Percentiles rank a stretch among this genome's conserved stretches.
Evolutionary conservation across 108 stramenopile genomes (phyloP).

Genomic region (Stephanodiscus minutulus): DNA sequence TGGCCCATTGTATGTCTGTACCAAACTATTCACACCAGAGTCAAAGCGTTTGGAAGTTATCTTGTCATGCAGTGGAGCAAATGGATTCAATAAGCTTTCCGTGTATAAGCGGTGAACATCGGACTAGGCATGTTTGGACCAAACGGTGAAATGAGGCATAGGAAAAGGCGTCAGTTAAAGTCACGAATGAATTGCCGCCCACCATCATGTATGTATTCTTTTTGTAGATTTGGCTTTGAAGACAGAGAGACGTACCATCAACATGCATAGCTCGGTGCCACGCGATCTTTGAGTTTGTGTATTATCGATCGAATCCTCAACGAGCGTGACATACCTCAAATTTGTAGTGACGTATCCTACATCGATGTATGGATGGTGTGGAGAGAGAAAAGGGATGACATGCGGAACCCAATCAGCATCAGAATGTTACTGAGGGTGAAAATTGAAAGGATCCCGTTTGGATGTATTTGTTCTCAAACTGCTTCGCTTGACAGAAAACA

Average conservation of each 20-base stretch:
- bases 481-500: neutral
- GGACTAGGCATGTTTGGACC: neutral
- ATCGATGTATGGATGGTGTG: neutral
- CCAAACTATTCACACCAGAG: constrained; percentile 18
- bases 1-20: constrained; percentile 16
- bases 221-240: neutral
- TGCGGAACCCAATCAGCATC: neutral
- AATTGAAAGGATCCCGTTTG: neutral
- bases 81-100: constrained; percentile 42
- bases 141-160: neutral
- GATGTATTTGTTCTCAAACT: neutral
- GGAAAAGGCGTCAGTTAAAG: too few species aligned
- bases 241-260: constrained; percentile 26
- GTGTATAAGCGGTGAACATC: constrained; percentile 37
- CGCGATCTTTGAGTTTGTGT: constrained; percentile 27
- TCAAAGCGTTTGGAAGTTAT: constrained; percentile 38
- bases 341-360: constrained; percentile 45
- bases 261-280: constrained; percentile 30
- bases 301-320: constrained; percentile 34
- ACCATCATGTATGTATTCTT: neutral
- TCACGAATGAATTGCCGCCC: too few species aligned
- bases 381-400: neutral
- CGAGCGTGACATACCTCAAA: constrained; percentile 26
- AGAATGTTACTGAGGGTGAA: neutral
- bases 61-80: constrained; percentile 25